Evolutionary conservation across 139 green algal genomes (phyloP).

Genomic region (Picochlorum costavermella): DNA sequence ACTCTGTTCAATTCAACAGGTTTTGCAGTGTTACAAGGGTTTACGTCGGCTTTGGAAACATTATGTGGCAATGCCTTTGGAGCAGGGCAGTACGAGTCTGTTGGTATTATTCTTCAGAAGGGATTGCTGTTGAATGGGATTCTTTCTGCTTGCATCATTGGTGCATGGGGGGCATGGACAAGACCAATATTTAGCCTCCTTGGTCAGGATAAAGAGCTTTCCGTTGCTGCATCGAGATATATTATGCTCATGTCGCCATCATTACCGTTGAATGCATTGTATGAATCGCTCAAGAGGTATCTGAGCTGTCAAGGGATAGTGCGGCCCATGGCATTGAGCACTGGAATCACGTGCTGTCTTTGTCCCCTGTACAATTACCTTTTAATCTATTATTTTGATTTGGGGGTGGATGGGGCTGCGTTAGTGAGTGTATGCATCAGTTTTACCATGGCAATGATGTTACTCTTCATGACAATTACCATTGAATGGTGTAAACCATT

Average conservation of each 20-base stretch:
- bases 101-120: neutral
- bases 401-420: slow-evolving; percentile 4
- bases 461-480: neutral
- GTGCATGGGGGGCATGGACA: neutral
- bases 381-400: slow-evolving; percentile 2
- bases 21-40: neutral
- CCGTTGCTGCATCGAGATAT: neutral
- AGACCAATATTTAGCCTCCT: neutral
- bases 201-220: neutral
- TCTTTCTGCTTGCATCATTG: neutral
- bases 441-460: slow-evolving; percentile 1
- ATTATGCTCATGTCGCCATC: neutral
- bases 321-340: neutral
- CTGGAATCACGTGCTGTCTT: neutral
- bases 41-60: neutral
- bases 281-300: slow-evolving; percentile 6
- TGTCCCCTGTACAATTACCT: slow-evolving; percentile 5
- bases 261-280: neutral
- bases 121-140: neutral
- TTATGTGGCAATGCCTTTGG: neutral
- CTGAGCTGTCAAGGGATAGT: neutral
- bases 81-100: neutral
- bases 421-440: neutral
- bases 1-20: neutral
- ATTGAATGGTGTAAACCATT: slow-evolving; percentile 4